A percentile compares a stretch with the other conserved stretches of the same genome.
phyloP scores from a whole-genome alignment of 225 moss, liverwort and hornwort genomes.

The Polytrichum commune region DNA sequence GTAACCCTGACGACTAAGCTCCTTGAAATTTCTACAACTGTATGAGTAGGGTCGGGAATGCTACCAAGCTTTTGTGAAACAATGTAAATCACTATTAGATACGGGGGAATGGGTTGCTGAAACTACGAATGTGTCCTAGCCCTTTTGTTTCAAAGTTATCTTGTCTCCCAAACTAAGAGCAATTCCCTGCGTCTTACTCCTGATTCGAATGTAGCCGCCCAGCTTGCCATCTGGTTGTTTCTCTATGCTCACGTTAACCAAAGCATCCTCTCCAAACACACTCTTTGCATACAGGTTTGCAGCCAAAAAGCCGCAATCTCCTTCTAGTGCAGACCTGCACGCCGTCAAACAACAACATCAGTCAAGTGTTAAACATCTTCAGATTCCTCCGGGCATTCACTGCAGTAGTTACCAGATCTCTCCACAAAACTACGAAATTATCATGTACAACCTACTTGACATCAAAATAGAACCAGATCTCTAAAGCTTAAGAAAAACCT shows the following conservation, averaged over 20 bases:
- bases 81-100: slow-evolving; percentile 14
- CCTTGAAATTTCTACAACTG: slow-evolving; percentile 21
- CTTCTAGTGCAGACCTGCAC: slow-evolving; percentile 87
- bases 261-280: slow-evolving; percentile 94
- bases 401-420: neutral
- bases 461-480: too few species aligned
- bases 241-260: slow-evolving; percentile 95
- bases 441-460: too few species aligned
- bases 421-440: neutral
- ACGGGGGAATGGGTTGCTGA: too few species aligned
- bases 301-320: slow-evolving; percentile 91
- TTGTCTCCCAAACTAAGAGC: slow-evolving; percentile 97
- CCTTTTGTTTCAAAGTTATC: slow-evolving; percentile 96
- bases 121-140: slow-evolving; percentile 20
- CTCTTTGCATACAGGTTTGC: slow-evolving; percentile 98
- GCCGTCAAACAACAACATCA: neutral
- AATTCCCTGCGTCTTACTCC: slow-evolving; percentile 98
- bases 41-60: slow-evolving; percentile 7
- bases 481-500: neutral
- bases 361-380: neutral
- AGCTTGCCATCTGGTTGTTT: slow-evolving; percentile 94
- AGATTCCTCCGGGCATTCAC: too few species aligned
- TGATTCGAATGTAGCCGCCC: slow-evolving; percentile 92
- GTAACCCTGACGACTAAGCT: slow-evolving; percentile 21
- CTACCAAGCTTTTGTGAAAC: slow-evolving; percentile 13